Evolutionary conservation across 2,329 filamentous ascomycete species (phyloP).

Genomic region (Fusarium ramigenum): DNA sequence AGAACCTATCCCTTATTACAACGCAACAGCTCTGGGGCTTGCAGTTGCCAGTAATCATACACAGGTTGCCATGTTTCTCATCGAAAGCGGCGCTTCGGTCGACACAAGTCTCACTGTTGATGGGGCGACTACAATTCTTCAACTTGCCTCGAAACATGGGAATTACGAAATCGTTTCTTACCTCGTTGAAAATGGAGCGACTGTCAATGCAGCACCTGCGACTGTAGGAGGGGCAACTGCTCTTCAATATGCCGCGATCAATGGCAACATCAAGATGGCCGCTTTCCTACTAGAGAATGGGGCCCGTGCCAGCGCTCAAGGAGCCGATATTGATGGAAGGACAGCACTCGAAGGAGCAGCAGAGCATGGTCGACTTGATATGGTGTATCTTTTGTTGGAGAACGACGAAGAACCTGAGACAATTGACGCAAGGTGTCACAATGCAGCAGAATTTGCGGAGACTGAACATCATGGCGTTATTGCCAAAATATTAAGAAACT

Average conservation of each 20-base stretch:
- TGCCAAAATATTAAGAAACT: not conserved
- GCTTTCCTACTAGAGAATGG: not conserved
- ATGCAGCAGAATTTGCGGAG: not conserved
- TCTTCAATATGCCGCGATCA: not conserved
- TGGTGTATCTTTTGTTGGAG: not conserved
- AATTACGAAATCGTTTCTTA: no score
- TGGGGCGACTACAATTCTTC: no score
- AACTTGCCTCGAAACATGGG: no score
- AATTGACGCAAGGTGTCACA: not conserved
- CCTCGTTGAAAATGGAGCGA: rapidly evolving
- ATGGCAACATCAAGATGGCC: not conserved
- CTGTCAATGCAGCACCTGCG: not conserved
- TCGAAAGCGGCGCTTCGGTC: no score
- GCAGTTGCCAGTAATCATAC: no score
- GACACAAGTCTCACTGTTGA: no score
- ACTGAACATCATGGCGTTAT: rapidly evolving
- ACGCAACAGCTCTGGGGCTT: no score
- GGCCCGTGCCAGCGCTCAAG: not conserved
- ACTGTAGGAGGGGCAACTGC: not conserved
- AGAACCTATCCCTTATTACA: no score
- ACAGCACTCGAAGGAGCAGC: constrained; percentile 7
- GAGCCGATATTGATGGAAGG: rapidly evolving
- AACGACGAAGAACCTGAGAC: constrained; percentile 6
- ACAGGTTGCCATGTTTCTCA: no score
- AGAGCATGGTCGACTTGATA: constrained; percentile 11